Base-by-base conservation (phyloP, 768 basidiomycete species). In the Boletellus sp. region DNA sequence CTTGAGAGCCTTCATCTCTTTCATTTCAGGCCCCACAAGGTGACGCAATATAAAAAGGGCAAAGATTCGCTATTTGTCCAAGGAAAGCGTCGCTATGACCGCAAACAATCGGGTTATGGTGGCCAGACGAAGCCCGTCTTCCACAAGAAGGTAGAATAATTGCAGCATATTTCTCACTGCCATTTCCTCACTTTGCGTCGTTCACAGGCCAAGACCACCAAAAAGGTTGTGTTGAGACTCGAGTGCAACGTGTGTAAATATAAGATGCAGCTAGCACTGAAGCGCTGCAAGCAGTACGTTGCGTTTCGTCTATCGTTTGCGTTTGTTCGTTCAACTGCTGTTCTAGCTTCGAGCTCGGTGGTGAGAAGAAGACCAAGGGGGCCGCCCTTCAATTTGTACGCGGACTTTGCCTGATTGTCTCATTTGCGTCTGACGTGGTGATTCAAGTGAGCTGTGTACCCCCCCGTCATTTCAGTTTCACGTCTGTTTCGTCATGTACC, bases 101-200 rank as follows among this genome's bases (percentile, higher is more conserved):
- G 95, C 67, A 95, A 96, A 83, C 94, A 90, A 74, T 87, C 87
- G 58, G 90, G 95, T 75, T 98, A 97, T 77, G 95, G 95, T 88
- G 95, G 95, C 77, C 95, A 99, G 81, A 99, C 95, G 52, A 99
- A 99, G 79, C 95, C 95, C 54, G 94, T 99, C 75, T 99, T 99
- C 88, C 96, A 99, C 90, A 99, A 99, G 82, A 98, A 96, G 87
- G 93, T 66, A 40, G 9, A 1, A 9, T 5, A 17, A 24, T 26
- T 19, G 16, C 9, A 12, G 1, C 10, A 2, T 0, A 1, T 39
- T 17, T 9, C n/a, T 42, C 12, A 1, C 3, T 20, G 15, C 17
- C 20, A 4, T 28, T 42, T 13, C 33, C 36, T 53, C 5, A 40
- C 20, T 12, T 2, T 0, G 6, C 50, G n/a, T 36, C 42, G 36